Conservation (phyloP, 139 green algal species). For the Chlamydomonas schloesseri region DNA sequence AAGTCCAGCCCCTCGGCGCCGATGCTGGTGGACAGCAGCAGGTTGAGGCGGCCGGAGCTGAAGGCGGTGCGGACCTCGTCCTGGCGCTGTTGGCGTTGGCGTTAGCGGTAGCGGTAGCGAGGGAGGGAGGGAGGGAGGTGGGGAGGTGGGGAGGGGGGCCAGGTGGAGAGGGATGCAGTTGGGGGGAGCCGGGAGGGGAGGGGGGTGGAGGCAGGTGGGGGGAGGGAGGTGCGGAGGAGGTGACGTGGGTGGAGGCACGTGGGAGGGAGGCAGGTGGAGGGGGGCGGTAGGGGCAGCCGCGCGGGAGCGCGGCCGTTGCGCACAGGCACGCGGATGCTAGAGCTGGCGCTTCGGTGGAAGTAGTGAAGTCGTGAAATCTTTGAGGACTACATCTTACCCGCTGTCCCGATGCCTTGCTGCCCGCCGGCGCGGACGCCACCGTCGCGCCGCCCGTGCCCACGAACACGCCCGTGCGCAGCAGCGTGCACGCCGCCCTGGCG, state of each 20-base stretch:
- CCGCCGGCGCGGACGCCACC: background rate
- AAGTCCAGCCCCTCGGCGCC: constrained; percentile 58
- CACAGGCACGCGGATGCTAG: too few species aligned
- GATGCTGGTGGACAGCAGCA: constrained; percentile 52
- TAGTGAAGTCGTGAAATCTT: too few species aligned
- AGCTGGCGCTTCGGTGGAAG: too few species aligned
- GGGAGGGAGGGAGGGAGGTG: background rate
- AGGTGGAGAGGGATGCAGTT: too few species aligned
- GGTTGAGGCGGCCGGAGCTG: constrained; percentile 34
- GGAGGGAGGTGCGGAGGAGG: too few species aligned
- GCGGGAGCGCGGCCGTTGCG: too few species aligned
- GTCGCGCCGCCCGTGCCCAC: background rate
- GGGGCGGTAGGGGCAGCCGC: too few species aligned
- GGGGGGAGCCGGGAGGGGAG: too few species aligned
- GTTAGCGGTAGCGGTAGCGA: background rate
- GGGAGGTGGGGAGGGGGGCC: background rate
- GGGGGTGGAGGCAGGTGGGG: too few species aligned
- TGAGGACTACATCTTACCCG: background rate
- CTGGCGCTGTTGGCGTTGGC: constrained; percentile 36
- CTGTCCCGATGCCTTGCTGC: background rate
- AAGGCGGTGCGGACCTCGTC: constrained; percentile 33
- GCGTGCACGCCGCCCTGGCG: too few species aligned
- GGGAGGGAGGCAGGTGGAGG: too few species aligned
- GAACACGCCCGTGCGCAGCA: background rate
- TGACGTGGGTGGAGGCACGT: too few species aligned